Evolutionary conservation across 495 filamentous ascomycete species (phyloP).

Genomic region (Penicillium pancosmium): DNA sequence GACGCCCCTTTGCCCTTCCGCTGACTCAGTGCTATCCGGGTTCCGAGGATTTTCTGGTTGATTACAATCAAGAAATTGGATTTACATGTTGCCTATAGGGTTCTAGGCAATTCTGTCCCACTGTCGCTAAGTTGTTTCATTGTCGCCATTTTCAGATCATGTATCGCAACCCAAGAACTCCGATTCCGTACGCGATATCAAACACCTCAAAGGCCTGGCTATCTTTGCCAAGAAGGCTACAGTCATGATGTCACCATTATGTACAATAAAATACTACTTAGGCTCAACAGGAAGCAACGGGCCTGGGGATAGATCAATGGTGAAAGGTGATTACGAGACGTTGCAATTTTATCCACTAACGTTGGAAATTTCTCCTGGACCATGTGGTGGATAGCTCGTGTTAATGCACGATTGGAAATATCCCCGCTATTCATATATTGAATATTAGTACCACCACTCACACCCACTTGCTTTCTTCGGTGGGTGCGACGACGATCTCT

Average conservation of each 20-base stretch:
- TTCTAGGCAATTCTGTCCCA: not conserved
- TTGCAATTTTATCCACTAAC: too few relatives aligned
- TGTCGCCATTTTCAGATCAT: not conserved
- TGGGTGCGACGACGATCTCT: too few relatives aligned
- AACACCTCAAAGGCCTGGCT: not conserved
- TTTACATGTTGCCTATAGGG: not conserved
- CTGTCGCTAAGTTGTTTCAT: too few relatives aligned
- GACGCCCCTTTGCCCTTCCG: not conserved
- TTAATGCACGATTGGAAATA: too few relatives aligned
- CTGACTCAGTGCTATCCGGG: constrained; percentile 6
- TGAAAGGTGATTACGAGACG: too few relatives aligned
- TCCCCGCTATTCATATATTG: too few relatives aligned
- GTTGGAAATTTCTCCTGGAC: too few relatives aligned
- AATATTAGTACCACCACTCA: too few relatives aligned
- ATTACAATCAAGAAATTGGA: not conserved
- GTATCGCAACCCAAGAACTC: not conserved
- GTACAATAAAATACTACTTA: not conserved
- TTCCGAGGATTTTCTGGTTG: not conserved
- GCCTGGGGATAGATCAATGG: too few relatives aligned
- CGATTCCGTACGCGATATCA: not conserved
- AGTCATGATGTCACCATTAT: constrained; percentile 6
- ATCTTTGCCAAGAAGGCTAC: not conserved
- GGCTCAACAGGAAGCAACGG: too few relatives aligned
- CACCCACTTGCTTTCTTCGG: too few relatives aligned
- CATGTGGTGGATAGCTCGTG: too few relatives aligned